Base-by-base conservation (phyloP, 257 asterid genomes). In the Dorcoceras hygrometricum region DNA sequence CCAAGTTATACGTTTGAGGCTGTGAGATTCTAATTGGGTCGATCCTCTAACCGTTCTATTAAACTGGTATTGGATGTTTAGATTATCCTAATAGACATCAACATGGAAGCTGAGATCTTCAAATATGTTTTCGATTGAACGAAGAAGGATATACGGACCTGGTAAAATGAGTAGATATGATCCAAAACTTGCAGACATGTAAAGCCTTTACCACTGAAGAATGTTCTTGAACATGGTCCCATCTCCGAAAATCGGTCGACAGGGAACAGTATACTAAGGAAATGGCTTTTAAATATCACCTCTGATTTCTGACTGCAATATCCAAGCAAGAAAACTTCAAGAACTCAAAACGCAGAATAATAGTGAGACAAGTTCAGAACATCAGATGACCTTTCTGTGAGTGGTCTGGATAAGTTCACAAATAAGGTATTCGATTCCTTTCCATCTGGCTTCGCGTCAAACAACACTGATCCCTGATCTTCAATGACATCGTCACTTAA, bases 181-280 rank as follows among this genome's bases (percentile, higher is more conserved):
- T 93, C 95, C 82, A 93, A 76, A 34, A 90, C 87, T 76, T 88
- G 97, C 80, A 86, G 66, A 71, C 99, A 86, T 0, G 91, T 88
- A 64, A 93, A 93, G 34, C 99, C 99, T 34, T 73, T 86, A 53
- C 62, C 75, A 75, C 97, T 90, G 81, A 93, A 90, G 81, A 82
- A 88, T 24, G 99, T 88, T 64, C 84, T 88, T 8, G 97, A 85
- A 75, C 83, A 59, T 0, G 96, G 99, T 61, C 97, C 99, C 78
- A 82, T 85, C 85, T 93, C 99, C 4, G 96, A 90, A 71, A 85
- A 93, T 57, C 96, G 90, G 77, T 93, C 99, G 28, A 88, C 80
- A 8, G 99, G 97, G 79, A 90, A 90, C 83, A 93, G 66, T 77
- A 93, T 83, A 51, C 95, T 88, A 29, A 93, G 75, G 74, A 90